Evolutionary conservation across 1,284 basidiomycete genomes (phyloP).

Genomic region (Melampsora abietis-canadensis): DNA sequence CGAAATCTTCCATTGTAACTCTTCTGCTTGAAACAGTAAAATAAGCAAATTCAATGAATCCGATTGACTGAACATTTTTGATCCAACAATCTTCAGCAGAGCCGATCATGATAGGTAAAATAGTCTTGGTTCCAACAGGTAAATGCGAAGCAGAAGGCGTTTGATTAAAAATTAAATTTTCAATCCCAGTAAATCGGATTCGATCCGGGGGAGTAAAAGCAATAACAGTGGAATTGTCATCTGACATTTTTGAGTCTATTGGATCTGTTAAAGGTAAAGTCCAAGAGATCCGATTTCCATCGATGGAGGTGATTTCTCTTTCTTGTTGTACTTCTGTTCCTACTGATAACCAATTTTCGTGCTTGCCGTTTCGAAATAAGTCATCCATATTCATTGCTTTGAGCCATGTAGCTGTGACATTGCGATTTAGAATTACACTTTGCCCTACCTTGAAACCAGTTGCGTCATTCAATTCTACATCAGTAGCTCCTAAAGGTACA

Average conservation of each 20-base stretch:
- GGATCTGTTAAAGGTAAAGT: slow-evolving; percentile 36
- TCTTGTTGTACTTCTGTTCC: slow-evolving; percentile 34
- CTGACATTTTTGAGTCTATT: slow-evolving; percentile 17
- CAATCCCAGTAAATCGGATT: slow-evolving; percentile 19
- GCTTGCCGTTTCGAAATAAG: slow-evolving; percentile 19
- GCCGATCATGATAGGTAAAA: slow-evolving; percentile 34
- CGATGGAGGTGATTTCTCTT: slow-evolving; percentile 27
- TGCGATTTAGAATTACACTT: slow-evolving; percentile 28
- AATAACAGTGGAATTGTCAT: slow-evolving; percentile 13
- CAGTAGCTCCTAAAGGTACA: slow-evolving; percentile 17
- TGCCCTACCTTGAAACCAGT: slow-evolving; percentile 27
- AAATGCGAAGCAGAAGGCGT: slow-evolving; percentile 14
- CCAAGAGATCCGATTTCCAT: slow-evolving; percentile 22
- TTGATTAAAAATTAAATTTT: slow-evolving; percentile 32
- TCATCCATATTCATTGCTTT: slow-evolving; percentile 25
- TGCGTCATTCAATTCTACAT: slow-evolving; percentile 20
- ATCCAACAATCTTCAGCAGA: slow-evolving; percentile 40
- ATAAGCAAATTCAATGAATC: slow-evolving; percentile 38
- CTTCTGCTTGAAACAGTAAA: slow-evolving; percentile 22
- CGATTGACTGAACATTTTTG: slow-evolving; percentile 15
- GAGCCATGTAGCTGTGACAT: slow-evolving; percentile 35
- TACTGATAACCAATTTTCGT: slow-evolving; percentile 17
- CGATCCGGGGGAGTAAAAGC: slow-evolving; percentile 25
- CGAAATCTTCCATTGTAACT: slow-evolving; percentile 34
- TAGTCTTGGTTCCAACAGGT: slow-evolving; percentile 25